Percentiles rank a stretch among this genome's conserved stretches.
Conservation (phyloP, 1,284 basidiomycete species). For the Ustilago loliicola region DNA sequence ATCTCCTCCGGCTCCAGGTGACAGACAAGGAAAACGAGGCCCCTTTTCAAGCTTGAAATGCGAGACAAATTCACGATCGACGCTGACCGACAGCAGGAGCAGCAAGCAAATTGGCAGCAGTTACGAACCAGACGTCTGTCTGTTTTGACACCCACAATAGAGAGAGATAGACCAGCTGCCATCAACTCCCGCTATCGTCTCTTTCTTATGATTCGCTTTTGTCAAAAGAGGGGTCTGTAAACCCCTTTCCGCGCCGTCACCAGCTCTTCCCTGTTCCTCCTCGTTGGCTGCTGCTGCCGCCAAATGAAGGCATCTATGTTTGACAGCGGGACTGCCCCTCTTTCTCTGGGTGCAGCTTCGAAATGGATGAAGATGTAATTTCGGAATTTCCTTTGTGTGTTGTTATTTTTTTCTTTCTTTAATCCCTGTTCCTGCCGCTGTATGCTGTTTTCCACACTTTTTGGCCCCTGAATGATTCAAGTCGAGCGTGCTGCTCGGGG, state of each 20-base stretch:
- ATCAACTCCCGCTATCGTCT: background rate
- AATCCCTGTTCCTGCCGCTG: background rate
- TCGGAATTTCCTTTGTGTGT: constrained; percentile 5
- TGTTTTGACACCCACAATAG: constrained; percentile 1
- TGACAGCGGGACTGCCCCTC: constrained; percentile 9
- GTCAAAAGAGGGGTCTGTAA: constrained; percentile 8
- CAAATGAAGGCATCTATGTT: background rate
- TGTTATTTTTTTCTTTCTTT: background rate
- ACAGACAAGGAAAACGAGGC: background rate
- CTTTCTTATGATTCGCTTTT: background rate
- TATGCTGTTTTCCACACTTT: background rate
- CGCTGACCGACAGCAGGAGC: constrained; percentile 1
- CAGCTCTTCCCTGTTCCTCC: background rate
- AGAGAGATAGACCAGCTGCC: constrained; percentile 1
- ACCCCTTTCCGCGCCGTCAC: constrained; percentile 14
- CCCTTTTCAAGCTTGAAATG: background rate
- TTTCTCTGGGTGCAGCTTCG: background rate
- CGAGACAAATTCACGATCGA: constrained; percentile 14
- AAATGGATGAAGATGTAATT: background rate
- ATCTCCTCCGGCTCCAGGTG: background rate
- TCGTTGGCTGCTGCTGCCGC: background rate
- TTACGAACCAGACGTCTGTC: background rate
- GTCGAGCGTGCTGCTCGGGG: background rate
- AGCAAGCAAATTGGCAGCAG: constrained; percentile 1
- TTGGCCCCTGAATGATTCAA: constrained; percentile 14